Percentiles rank a stretch among this genome's conserved stretches.
Evolutionary conservation across 2,329 filamentous ascomycete genomes (phyloP).

Genomic region (Aspergillus jensenii): DNA sequence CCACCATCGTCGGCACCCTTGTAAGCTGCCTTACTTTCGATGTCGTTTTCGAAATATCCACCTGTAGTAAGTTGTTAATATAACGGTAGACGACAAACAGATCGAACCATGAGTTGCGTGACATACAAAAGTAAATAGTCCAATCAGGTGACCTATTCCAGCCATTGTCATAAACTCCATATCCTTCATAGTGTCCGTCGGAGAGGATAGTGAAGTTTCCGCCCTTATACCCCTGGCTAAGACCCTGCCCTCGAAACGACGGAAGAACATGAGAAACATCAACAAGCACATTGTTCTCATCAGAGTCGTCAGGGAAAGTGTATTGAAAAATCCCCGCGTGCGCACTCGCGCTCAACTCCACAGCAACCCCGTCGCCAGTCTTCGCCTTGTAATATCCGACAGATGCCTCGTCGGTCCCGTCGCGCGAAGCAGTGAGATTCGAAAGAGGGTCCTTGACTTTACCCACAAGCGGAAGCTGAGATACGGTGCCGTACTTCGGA

Average conservation of each 20-base stretch:
- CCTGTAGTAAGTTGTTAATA: constrained; percentile 43
- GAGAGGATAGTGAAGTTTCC: constrained; percentile 56
- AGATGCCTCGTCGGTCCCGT: constrained; percentile 50
- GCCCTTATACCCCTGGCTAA: constrained; percentile 63
- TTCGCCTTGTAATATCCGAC: constrained; percentile 63
- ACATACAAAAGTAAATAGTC: constrained; percentile 31
- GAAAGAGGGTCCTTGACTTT: constrained; percentile 54
- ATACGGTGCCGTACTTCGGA: constrained; percentile 67
- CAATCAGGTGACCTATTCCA: constrained; percentile 64
- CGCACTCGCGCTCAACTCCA: constrained; percentile 58
- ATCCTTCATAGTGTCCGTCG: constrained; percentile 59
- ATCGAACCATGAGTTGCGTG: neutral
- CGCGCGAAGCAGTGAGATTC: constrained; percentile 57
- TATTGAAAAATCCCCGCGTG: constrained; percentile 59
- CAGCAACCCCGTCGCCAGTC: constrained; percentile 55
- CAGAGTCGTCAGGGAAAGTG: constrained; percentile 49
- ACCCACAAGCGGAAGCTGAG: constrained; percentile 58
- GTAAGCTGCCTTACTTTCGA: constrained; percentile 31
- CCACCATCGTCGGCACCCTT: constrained; percentile 24
- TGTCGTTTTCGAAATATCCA: constrained; percentile 55
- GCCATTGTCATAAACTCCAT: constrained; percentile 64
- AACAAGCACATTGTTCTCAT: constrained; percentile 53
- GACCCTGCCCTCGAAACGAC: constrained; percentile 59
- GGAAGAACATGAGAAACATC: constrained; percentile 67
- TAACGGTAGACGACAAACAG: neutral